A percentile compares a stretch with the other conserved stretches of the same genome.
Evolutionary conservation across 192 early-diverging fungal species (phyloP).

Genomic region (Phlyctochytrium planicorne): DNA sequence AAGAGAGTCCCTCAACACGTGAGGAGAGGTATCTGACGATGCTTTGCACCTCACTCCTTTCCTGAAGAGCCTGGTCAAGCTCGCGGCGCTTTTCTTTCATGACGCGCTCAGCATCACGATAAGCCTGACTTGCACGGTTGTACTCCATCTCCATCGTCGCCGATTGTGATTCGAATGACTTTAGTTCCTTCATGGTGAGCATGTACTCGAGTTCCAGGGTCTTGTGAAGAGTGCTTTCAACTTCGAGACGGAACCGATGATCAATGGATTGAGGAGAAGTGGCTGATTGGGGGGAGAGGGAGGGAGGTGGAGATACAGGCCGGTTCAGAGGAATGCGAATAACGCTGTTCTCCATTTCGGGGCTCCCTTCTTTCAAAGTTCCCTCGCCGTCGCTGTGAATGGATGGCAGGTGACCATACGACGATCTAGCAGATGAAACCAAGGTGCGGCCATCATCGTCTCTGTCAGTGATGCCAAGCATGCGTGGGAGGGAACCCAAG

Average conservation of each 20-base stretch:
- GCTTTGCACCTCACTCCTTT: slow-evolving; percentile 20
- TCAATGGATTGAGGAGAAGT: background rate
- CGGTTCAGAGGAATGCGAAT: background rate
- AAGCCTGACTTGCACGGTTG: slow-evolving; percentile 7
- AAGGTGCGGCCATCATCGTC: background rate
- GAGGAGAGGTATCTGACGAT: slow-evolving; percentile 13
- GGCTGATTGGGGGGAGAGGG: background rate
- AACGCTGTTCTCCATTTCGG: background rate
- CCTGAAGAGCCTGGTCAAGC: slow-evolving; percentile 17
- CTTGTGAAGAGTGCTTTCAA: slow-evolving; percentile 29
- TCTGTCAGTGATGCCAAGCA: background rate
- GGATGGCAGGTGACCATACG: slow-evolving; percentile 1
- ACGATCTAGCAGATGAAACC: background rate
- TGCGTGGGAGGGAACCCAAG: slow-evolving; percentile 1
- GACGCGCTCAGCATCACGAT: slow-evolving; percentile 17
- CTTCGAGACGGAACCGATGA: slow-evolving; percentile 12
- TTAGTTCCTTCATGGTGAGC: slow-evolving; percentile 19
- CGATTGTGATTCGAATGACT: slow-evolving; percentile 22
- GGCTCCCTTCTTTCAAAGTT: background rate
- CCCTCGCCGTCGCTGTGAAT: background rate
- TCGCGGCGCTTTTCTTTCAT: slow-evolving; percentile 17
- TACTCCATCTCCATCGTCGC: slow-evolving; percentile 16
- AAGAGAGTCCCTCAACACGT: slow-evolving; percentile 14
- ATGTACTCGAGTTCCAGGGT: slow-evolving; percentile 28
- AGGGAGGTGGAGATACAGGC: background rate